Evolutionary conservation across 495 filamentous ascomycete genomes (phyloP), one percentile per base, ranked within the genome.

Genomic region (Penicillium flavigenum): DNA sequence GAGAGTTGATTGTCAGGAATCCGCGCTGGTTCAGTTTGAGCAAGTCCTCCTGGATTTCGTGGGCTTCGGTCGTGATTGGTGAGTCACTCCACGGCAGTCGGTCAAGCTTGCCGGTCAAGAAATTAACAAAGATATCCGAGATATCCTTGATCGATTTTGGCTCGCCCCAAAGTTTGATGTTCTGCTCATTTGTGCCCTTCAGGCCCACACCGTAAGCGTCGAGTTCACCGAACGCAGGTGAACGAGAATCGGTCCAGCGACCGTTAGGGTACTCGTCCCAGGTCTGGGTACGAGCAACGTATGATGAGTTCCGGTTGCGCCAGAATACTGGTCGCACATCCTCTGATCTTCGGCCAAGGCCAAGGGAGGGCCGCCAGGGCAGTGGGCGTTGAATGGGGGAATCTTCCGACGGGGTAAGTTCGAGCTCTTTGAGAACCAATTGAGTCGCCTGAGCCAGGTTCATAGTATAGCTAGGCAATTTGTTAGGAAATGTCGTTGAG

Each of bases 211-310:
- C 94, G 67, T 99, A 99, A 29, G 90, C 84, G 75, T 99, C 95
- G 39, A 99, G 81, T 73, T 97, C 91, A 65, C 95, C 95, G 61
- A 97, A 99, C 20, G 95, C 95, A 57, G 95, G 95, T 29, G 95
- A 98, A 51, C 95, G 83, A 34, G 92, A 91, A 73, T 99, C 95
- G 71, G 95, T 96, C 95, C 95, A 99, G 71, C 95, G 89, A 36
- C 95, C 95, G 77, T 99, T 99, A 44, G 95, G 95, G 65, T 96
- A 99, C 68, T 99, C 95, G 63, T 99, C 95, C 95, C 95, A 99
- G 61, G 96, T 92, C 68, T 97, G 91, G 5, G 95, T 99, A 50
- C 95, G 90, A 36, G 87, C 86, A 29, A 99, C 86, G 64, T 99
- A 99, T 2, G 92, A 96, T 53, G 91, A 89, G 67, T 97, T 93